These are phyloP conservation scores for Debaryomyces robertsiae DNA, from an alignment of 1,139 yeast species.

Conservation along the genomic window DNA sequence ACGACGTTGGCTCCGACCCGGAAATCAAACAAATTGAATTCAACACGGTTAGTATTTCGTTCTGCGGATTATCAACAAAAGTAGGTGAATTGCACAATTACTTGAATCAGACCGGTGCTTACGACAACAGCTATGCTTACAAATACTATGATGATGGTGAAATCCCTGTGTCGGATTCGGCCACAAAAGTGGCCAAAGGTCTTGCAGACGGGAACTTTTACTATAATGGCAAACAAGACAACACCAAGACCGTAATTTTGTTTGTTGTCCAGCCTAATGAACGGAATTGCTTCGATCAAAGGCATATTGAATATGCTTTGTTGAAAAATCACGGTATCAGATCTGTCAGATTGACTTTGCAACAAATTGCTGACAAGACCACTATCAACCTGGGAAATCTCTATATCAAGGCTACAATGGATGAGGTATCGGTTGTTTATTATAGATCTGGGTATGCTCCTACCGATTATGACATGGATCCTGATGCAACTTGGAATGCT, in stretches of 20 bases:
- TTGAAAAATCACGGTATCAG: constrained; percentile 57
- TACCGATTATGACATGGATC: constrained; percentile 59
- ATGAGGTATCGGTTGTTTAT: constrained; percentile 85
- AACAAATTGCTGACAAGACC: constrained; percentile 53
- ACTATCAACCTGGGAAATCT: constrained; percentile 47
- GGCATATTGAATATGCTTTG: constrained; percentile 74
- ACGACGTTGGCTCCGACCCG: constrained; percentile 38
- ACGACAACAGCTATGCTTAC: constrained; percentile 40
- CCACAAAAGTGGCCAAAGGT: constrained; percentile 64
- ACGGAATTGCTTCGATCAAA: constrained; percentile 88
- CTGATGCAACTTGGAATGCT: constrained; percentile 69
- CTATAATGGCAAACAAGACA: constrained; percentile 39
- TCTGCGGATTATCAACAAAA: constrained; percentile 85
- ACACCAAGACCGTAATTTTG: constrained; percentile 56
- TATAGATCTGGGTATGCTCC: constrained; percentile 91
- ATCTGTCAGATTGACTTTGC: constrained; percentile 67
- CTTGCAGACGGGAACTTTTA: constrained; percentile 65
- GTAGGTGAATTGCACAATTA: constrained; percentile 76
- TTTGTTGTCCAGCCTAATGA: constrained; percentile 85
- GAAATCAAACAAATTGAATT: constrained; percentile 90
- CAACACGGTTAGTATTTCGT: constrained; percentile 93
- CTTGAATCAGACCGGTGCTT: constrained; percentile 58
- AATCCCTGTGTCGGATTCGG: constrained; percentile 70
- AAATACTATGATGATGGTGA: constrained; percentile 48
- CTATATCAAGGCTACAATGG: constrained; percentile 53